These are phyloP conservation scores for Daldinia childiae DNA, from an alignment of 495 filamentous ascomycete species.

Conservation along the genomic window DNA sequence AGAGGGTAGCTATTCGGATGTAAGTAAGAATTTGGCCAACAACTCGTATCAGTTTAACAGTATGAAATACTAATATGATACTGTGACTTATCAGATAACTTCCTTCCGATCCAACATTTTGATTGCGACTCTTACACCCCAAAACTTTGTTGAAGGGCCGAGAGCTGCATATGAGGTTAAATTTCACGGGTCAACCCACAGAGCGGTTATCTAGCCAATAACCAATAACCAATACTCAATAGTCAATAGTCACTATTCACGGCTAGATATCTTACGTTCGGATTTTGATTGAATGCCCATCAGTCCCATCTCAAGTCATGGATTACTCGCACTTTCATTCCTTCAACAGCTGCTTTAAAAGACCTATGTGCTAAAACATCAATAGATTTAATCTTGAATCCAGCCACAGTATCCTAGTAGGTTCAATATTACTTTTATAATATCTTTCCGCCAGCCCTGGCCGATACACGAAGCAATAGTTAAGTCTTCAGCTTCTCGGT, in stretches of 20 bases:
- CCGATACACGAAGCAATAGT: constrained; percentile 4
- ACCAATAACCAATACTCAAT: too few relatives aligned
- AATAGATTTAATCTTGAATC: not conserved
- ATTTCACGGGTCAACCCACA: not conserved
- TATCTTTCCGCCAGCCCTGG: not conserved
- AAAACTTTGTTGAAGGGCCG: not conserved
- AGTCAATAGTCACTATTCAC: too few relatives aligned
- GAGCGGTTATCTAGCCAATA: not conserved
- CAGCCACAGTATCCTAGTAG: not conserved
- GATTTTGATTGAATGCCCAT: not conserved
- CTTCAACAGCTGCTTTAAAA: not conserved
- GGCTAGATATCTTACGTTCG: not conserved
- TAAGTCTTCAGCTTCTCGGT: constrained; percentile 2
- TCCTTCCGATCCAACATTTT: not conserved
- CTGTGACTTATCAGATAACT: not conserved
- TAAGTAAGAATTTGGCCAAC: not conserved
- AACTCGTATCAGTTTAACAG: not conserved
- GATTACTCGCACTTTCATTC: not conserved
- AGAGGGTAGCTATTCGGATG: not conserved
- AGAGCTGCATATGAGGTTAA: not conserved
- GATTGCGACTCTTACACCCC: not conserved
- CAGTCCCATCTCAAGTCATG: not conserved
- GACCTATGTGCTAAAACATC: not conserved
- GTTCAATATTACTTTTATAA: not conserved
- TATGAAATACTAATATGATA: not conserved